Evolutionary conservation across 164 flowering plant genomes (phyloP), one percentile per base, ranked within the genome.

Genomic region (Cinnamomum micranthum): DNA sequence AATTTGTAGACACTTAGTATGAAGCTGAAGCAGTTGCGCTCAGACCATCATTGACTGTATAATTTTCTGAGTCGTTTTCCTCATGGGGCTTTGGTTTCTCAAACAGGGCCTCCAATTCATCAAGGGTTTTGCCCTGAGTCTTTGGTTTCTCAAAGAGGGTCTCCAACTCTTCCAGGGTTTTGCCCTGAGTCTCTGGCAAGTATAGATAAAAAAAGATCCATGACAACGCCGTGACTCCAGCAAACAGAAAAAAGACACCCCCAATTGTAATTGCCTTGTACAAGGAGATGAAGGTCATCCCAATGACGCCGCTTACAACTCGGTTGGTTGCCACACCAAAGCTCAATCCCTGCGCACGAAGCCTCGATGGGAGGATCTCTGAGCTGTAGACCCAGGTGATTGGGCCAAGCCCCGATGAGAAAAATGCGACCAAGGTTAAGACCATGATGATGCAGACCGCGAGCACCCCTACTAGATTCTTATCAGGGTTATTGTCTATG

Each of bases 381-480:
- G 92, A 86, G 65, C 86, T 85, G 74, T 90, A 90, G 2, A 91
- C 93, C 91, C 94, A 88, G 12, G 92, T 71, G 63, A 91, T 84
- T 14, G 96, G 96, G 0, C 96, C 96, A 82, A 86, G 12, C n/a
- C 93, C 93, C 2, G 88, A 87, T 0, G 93, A 88, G 79, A 89
- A 91, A 5, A 73, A 35, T 19, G 87, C 82, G 0, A 88, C 89
- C 79, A 50, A 85, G 1, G 82, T 10, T 58, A 87, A 27, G 0
- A 87, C 84, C 75, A 74, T 75, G 6, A 78, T 2, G 23, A 89
- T 73, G 69, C 80, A 65, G 66, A 89, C 13, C 1, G 10, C 87
- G 0, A 89, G 13, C 6, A 90, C 91, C 92, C 92, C 87, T 20
- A 3, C 62, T 0, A 83, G 4, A 24, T 17, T 60, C 74, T 81